Base-by-base conservation (phyloP, 345 rosid genomes). In the Pistacia integerrima region DNA sequence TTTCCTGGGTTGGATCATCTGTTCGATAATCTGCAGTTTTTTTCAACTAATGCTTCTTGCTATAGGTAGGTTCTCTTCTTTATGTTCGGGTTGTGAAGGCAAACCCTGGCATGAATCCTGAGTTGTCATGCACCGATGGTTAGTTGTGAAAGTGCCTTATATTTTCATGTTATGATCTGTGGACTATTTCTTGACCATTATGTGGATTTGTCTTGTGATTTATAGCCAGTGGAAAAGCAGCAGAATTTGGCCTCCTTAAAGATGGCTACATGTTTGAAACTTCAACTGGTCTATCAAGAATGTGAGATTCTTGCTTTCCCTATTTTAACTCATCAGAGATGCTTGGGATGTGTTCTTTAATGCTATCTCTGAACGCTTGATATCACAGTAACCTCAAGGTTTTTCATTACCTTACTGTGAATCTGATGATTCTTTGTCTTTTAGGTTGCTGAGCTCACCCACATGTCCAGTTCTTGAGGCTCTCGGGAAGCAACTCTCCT, bases 211-310 rank as follows among this genome's bases (percentile, higher is more conserved):
- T 67, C 28, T 51, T 74, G 44, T 78, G 77, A 58, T 77, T 44
- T 58, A 58, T 48, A 91, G 97, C 97, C 76, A 84, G 84, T 28
- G 97, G 97, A 44, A 94, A 93, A 78, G 97, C 97, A 57, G 93
- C 91, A 33, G 87, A 82, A 82, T 93, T 89, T 74, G 98, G 93
- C 67, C 84, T 84, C 77, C 88, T 89, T 41, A 90, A 77, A 82
- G 94, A 90, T 60, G 95, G 98, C 66, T 93, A 74, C 86, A 90
- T 85, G 89, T 89, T 94, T 87, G 95, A 94, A 82, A 89, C 91
- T 76, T 90, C 95, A 64, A 91, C 92, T 18, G 93, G 93, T 80
- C 88, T 91, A 74, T 89, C 94, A 63, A 85, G 97, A 82, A 90
- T 86, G 97, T 94, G 76, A 89, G 92, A 65, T 55, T 33, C 70